A percentile compares a stretch with the other conserved stretches of the same genome.
These are phyloP conservation scores for Pseudogymnoascus sp. DNA, from an alignment of 2,329 filamentous ascomycete species.

Conservation along the genomic window DNA sequence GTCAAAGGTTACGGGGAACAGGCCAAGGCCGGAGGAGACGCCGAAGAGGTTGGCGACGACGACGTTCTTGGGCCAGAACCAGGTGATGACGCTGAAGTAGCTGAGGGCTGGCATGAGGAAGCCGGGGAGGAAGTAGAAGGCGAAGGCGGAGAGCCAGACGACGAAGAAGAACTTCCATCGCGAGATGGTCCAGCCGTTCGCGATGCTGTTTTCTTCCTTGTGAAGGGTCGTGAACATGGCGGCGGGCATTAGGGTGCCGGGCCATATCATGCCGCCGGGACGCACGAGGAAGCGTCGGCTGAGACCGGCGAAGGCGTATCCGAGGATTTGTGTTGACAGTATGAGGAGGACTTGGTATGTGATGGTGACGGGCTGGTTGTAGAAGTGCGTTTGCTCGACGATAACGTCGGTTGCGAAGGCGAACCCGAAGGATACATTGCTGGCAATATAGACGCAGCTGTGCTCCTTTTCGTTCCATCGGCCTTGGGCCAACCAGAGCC, in stretches of 20 bases:
- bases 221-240: constrained; percentile 85
- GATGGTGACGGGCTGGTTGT: constrained; percentile 70
- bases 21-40: constrained; percentile 71
- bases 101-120: constrained; percentile 75
- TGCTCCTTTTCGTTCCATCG: constrained; percentile 85
- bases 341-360: constrained; percentile 75
- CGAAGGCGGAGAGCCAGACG: constrained; percentile 61
- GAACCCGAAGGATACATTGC: constrained; percentile 83
- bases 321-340: constrained; percentile 76
- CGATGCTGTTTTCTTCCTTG: constrained; percentile 72
- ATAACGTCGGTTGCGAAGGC: constrained; percentile 86
- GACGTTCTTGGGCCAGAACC: constrained; percentile 81
- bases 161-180: constrained; percentile 77
- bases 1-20: constrained; percentile 83
- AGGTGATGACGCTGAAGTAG: constrained; percentile 84
- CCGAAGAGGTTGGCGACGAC: constrained; percentile 81
- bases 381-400: constrained; percentile 83
- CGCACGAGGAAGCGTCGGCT: constrained; percentile 74
- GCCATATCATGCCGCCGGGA: constrained; percentile 87
- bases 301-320: constrained; percentile 78
- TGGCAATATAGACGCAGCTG: constrained; percentile 81
- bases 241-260: constrained; percentile 77
- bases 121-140: constrained; percentile 80
- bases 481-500: constrained; percentile 71
- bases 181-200: constrained; percentile 74